Conservation (phyloP, 352 stramenopile species). For the Globisporangium cederbergense region DNA sequence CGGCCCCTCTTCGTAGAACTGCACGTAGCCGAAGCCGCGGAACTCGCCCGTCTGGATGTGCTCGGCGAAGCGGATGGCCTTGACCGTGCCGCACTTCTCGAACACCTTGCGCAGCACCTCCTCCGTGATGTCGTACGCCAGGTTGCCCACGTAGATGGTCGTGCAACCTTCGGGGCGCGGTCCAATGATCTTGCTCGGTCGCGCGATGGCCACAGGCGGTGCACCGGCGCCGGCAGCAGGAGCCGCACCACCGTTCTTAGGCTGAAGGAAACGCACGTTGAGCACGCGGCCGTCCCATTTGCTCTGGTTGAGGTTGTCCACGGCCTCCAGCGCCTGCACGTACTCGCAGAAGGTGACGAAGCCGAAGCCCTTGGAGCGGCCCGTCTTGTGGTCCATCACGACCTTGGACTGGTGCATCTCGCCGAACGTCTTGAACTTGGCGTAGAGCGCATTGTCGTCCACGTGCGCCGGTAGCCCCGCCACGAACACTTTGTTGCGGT, state of each 20-base stretch:
- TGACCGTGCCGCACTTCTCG: constrained; percentile 69
- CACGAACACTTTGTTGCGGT: constrained; percentile 88
- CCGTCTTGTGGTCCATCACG: constrained; percentile 67
- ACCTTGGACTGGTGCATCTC: constrained; percentile 88
- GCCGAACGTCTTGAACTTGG: constrained; percentile 71
- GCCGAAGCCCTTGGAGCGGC: constrained; percentile 69
- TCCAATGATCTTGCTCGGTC: constrained; percentile 49
- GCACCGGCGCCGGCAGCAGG: constrained; percentile 1
- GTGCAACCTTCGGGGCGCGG: constrained; percentile 82
- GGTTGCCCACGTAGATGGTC: constrained; percentile 95
- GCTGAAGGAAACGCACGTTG: constrained; percentile 83
- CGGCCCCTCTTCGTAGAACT: constrained; percentile 90
- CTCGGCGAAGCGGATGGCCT: constrained; percentile 79
- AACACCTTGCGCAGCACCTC: constrained; percentile 85
- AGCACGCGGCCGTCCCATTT: constrained; percentile 83
- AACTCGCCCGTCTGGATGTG: constrained; percentile 87
- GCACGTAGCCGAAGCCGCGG: constrained; percentile 86
- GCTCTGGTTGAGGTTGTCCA: constrained; percentile 70
- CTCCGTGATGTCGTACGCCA: constrained; percentile 93
- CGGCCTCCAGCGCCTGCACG: constrained; percentile 70
- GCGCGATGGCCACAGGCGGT: constrained; percentile 8
- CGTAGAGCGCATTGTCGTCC: constrained; percentile 65
- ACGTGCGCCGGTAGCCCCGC: constrained; percentile 57
- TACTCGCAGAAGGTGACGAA: constrained; percentile 85
- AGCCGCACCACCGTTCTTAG: constrained; percentile 34